Base-by-base conservation (phyloP, 2,329 filamentous ascomycete species). In the Fusarium sp. region DNA sequence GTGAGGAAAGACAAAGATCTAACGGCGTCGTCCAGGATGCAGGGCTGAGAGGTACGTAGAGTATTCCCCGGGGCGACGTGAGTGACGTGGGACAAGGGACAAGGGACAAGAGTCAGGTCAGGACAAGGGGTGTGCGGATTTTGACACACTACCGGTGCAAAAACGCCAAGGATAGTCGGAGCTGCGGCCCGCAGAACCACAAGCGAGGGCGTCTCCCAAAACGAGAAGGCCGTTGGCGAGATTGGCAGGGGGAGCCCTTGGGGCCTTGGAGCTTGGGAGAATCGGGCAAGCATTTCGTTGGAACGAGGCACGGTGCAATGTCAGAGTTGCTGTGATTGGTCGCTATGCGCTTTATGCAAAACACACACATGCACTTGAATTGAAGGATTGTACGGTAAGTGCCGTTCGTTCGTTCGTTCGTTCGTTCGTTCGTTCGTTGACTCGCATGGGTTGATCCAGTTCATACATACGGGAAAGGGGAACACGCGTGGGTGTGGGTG, bases 171-270 rank as follows among this genome's bases (percentile, higher is more conserved):
- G 67, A 58, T 69, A 23, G 36, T 64, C 67, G 63, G 58, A 33
- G 50, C 44, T 50, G 57, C 72, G 72, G 72, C 59, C 69, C 72
- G 72, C 33, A 46, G 27, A 59, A 44, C 54, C 60, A 57, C 40
- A 53, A 55, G 56, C 54, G 56, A 64, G 51, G 55, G 42, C 36
- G 58, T 61, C 46, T 23, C 50, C 59, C 53, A 38, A 57, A 66
- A 59, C 53, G 23, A 38, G 49, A 57, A 36, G 23, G 50, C 34
- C 51, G 58, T 56, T 66, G 67, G 64, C 61, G 71, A 74, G 58
- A 74, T 73, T 73, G 62, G 55, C 69, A 65, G 69, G 67, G 67
- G 70, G 71, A 46, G 60, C 25, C 49, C 36, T 14, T 49, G 55
- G 61, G 61, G 55, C 61, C 33, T 31, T 8, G 16, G 53, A 67